Base-by-base conservation (phyloP, 2,329 filamentous ascomycete species). In the Knufia fluminis region DNA sequence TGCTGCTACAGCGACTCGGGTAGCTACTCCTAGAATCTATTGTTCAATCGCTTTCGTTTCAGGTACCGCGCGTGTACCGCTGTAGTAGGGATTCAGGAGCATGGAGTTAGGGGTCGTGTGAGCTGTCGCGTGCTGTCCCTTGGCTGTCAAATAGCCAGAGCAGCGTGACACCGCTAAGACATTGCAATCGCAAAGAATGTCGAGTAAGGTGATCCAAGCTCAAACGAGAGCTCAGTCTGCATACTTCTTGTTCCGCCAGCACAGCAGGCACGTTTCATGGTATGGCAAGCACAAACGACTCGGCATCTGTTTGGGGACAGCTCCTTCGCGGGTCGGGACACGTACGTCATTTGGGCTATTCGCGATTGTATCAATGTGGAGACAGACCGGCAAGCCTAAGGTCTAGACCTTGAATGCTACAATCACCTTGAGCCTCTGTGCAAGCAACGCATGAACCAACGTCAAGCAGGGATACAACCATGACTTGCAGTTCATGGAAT, bases 21-120 rank as follows among this genome's bases (percentile, higher is more conserved):
- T 52, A 49, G 38, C 42, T 51, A 46, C 52, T 48, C 45, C 33
- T n/a, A n/a, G n/a, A n/a, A n/a, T n/a, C n/a, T 12, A 22, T 22
- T 9, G 38, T 22, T 12, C 22, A 17, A 20, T 10, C 19, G 22
- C 8, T 41, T 3, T 6, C n/a, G 38, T 22, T 41, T 4, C 19
- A 22, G 35, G 35, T 38, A 38, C 35, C 16, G 6, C 35, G 16
- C 35, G 16, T 19, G 35, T 38, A 14, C 7, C 28, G 14, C 28
- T 31, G 28, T 7, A 14, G 7, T 14, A 31, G 14, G 28, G 7
- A 14, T 31, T 31, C 28, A 14, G 7, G 7, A 14, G 28, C 28
- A 31, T 31, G 7, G 14, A 28, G 26, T 6, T 28, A 28, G 26
- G 12, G 26, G 33, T 36, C 16, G 33, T 8, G 7, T 7, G 33